Evolutionary conservation across 2,329 filamentous ascomycete genomes (phyloP).

Genomic region (Epichloe scottii): DNA sequence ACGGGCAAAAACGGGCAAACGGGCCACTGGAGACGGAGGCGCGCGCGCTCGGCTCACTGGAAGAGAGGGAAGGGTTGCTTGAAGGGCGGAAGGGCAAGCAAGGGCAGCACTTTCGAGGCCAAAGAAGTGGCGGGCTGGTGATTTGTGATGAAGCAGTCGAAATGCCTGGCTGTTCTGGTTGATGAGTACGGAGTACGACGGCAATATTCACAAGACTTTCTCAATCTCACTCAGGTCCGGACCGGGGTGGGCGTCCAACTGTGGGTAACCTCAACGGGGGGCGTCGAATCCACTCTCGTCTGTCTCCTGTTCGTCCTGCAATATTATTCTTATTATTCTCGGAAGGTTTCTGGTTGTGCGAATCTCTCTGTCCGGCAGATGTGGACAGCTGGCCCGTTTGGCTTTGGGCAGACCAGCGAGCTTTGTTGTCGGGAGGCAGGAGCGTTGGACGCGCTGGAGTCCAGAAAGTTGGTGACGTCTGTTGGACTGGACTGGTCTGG

Average conservation of each 20-base stretch:
- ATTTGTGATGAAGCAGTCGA: neutral
- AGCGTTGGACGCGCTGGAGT: neutral
- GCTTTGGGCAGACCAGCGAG: neutral
- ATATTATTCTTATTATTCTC: neutral
- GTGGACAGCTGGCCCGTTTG: neutral
- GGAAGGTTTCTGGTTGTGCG: neutral
- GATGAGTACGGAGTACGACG: neutral
- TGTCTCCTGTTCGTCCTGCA: neutral
- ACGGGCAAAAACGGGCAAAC: neutral
- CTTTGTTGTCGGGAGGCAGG: neutral
- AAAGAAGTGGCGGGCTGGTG: neutral
- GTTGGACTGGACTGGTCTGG: neutral
- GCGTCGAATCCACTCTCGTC: slow-evolving; percentile 2
- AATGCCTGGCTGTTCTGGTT: neutral
- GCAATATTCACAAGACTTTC: neutral
- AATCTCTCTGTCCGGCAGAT: neutral
- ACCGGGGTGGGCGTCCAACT: slow-evolving; percentile 1
- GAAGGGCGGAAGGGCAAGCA: neutral
- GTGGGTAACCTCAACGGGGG: neutral
- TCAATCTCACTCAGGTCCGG: too few relatives aligned
- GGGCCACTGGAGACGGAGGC: neutral
- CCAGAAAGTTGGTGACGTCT: neutral
- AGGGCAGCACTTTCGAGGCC: neutral
- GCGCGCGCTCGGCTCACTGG: neutral
- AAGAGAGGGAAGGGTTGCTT: neutral